Base-by-base conservation (phyloP, 169 alveolate genomes). In the Babesia divergens region DNA sequence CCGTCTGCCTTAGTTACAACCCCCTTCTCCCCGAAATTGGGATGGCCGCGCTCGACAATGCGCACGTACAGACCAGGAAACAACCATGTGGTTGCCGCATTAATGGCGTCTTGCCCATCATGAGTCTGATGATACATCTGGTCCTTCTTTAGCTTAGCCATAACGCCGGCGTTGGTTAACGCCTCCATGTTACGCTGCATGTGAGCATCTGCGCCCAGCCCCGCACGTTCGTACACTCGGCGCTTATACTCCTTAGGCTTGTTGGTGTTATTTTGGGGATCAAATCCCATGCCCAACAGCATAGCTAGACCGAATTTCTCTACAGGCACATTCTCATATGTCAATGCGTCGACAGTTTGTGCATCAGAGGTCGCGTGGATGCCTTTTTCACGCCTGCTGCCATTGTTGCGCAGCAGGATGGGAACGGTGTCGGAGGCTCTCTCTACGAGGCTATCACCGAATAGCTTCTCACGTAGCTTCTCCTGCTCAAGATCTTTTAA, bases 201-300 rank as follows among this genome's bases (percentile, higher is more conserved):
- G 37, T 37, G 49, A 20, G 62, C 59, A 42, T 80, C 84, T 1
- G 91, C 65, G 24, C 91, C 91, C 49, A 84, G 64, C 8, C 91
- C 91, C 16, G 83, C 91, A 13, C 64, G 31, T 16, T 84, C 90
- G 47, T 56, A 84, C 6, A 43, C 62, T 18, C 91, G 47, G 34
- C 68, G 37, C 51, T 74, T 84, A 31, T 59, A 70, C 51, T 56
- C 89, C 64, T 60, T 60, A 24, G 91, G 91, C 44, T 52, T 31
- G 47, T 74, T 74, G 20, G 79, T 65, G 52, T 65, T 55, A 42
- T 18, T 83, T 18, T 60, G 42, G 14, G 91, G 91, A 72, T 84
- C 81, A 64, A 38, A 84, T 24, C 91, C 91, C 91, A 84, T 84
- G 14, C 91, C 91, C 90, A 83, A 9, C 24, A 84, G 72, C 91